Base-by-base conservation (phyloP, 345 rosid species). In the Cardamine occulta region DNA sequence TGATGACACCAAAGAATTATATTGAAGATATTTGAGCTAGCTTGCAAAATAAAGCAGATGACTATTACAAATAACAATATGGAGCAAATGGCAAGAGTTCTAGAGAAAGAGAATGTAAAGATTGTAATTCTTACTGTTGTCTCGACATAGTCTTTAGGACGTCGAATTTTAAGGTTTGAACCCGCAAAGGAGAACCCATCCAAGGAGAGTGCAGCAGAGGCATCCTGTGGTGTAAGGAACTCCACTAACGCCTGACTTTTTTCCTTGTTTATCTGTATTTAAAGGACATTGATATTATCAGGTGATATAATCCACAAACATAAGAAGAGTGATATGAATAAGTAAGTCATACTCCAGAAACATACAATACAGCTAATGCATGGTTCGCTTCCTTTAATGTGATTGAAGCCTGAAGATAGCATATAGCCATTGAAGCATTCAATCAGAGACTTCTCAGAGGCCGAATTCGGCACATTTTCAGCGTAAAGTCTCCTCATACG, bases 201-300 rank as follows among this genome's bases (percentile, higher is more conserved):
- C 70, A 86, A 84, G 70, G 88, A 87, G 79, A 92, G 91, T 63
- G 97, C 98, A 78, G 94, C 86, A 60, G 97, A 86, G 54, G 98
- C 96, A 87, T 95, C 98, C 81, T 92, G 88, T 17, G 98, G 93
- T 28, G 98, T 92, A 73, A 92, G 94, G 84, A 95, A 92, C 80
- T 95, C 99, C 47, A 92, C 85, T 78, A 95, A 74, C 32, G 97
- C 99, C 82, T 90, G 98, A 12, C 85, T 54, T 80, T 88, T 92
- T 74, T 88, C 98, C 76, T 84, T 88, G 85, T 89, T 86, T 48
- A 88, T 86, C 99, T 92, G 88, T 82, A 79, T 40, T 80, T 57
- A 65, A 58, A 61, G 66, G 7, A 68, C 42, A 7, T 51, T 42
- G 64, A 76, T 67, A 49, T 42, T 52, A 65, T 42, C 58, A 61